Conservation (phyloP, 176 grass and related monocot species). For the Oryza coarctata region DNA sequence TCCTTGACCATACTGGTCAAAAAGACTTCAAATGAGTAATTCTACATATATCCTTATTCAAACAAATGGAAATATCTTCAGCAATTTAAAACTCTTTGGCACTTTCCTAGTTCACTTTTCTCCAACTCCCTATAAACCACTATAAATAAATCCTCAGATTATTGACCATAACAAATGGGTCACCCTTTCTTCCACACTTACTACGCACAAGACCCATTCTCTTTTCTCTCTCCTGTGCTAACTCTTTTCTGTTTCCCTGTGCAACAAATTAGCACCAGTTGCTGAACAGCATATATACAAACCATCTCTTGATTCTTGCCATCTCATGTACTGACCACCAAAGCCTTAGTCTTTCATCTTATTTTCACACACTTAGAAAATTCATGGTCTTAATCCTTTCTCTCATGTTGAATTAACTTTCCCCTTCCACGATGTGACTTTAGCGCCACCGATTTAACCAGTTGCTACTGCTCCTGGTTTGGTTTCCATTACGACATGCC, state of each 20-base stretch:
- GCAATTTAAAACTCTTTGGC: background rate
- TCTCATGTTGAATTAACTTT: background rate
- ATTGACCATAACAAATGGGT: background rate
- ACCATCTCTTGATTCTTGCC: background rate
- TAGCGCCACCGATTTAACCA: background rate
- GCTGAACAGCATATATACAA: background rate
- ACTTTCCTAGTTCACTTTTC: background rate
- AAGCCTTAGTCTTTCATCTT: background rate
- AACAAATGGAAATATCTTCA: background rate
- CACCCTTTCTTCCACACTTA: background rate
- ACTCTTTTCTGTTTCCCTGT: background rate
- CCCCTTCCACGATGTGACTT: background rate
- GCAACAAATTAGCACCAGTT: background rate
- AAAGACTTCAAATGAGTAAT: background rate
- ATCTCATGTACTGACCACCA: background rate
- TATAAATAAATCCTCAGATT: background rate
- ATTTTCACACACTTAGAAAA: background rate
- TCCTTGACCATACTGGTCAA: background rate
- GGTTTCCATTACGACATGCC: background rate
- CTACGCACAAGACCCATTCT: background rate
- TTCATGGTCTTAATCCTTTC: background rate
- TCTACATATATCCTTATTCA: background rate
- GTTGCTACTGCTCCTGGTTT: background rate
- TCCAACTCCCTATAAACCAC: background rate
- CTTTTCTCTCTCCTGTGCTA: background rate